A percentile compares a stretch with the other conserved stretches of the same genome.
phyloP scores from a whole-genome alignment of 352 stramenopile genomes.

The Detonula confervacea region DNA sequence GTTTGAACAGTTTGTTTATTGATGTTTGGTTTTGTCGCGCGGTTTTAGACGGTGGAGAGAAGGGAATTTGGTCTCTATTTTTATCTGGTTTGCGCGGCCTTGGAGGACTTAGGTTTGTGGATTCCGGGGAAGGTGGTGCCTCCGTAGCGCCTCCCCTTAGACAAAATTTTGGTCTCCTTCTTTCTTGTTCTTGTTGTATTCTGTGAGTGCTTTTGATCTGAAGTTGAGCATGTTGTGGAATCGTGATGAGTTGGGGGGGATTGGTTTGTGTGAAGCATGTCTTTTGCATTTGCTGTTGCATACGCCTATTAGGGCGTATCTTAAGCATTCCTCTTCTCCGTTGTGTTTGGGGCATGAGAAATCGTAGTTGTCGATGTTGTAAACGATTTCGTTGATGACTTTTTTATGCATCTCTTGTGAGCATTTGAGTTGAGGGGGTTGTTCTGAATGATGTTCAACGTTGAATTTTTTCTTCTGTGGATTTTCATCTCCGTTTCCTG shows the following conservation, averaged over 20 bases:
- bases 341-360: background rate
- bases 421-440: background rate
- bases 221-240: background rate
- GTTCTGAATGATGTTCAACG: no score
- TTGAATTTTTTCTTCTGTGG: no score
- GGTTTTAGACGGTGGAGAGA: no score
- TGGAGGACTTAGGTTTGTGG: no score
- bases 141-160: background rate
- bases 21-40: no score
- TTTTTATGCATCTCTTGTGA: background rate
- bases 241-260: background rate
- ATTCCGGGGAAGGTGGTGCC: background rate
- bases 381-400: background rate
- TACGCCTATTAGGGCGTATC: background rate
- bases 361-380: background rate
- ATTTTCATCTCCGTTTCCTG: no score
- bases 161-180: background rate
- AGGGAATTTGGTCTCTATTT: no score
- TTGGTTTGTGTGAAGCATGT: background rate
- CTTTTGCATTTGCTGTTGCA: constrained; percentile 3
- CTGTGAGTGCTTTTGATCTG: background rate
- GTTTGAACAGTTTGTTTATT: no score
- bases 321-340: background rate
- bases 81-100: no score
- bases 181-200: background rate